A percentile compares a stretch with the other conserved stretches of the same genome.
Conservation (phyloP, 2,329 filamentous ascomycete genomes). For the Fusarium sp. region DNA sequence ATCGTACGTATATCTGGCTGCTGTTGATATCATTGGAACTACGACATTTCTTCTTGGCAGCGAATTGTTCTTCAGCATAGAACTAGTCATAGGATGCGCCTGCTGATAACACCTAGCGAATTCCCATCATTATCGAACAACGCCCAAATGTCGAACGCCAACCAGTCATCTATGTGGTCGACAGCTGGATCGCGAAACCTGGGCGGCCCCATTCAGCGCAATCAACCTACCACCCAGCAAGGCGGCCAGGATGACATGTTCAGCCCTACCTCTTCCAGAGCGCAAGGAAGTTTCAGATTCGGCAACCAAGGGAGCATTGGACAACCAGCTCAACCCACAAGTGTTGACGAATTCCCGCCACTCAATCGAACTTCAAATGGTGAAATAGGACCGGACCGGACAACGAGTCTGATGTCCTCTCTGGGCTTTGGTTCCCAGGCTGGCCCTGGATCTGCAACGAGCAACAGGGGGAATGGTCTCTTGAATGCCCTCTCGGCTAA, state of each 20-base stretch:
- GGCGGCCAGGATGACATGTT: conserved; percentile 63
- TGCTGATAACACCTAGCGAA: conserved; percentile 63
- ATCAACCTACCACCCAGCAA: conserved; percentile 66
- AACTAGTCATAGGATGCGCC: neutral
- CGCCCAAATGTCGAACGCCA: conserved; percentile 64
- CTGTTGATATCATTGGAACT: conserved; percentile 3
- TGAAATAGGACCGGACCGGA: conserved; percentile 69
- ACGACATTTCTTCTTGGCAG: neutral
- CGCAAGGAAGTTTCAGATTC: conserved; percentile 67
- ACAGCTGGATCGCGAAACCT: conserved; percentile 63
- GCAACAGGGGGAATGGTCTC: conserved; percentile 70
- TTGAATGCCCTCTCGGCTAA: conserved; percentile 74
- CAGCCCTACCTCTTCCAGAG: conserved; percentile 58
- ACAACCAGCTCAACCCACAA: conserved; percentile 62
- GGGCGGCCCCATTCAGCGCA: conserved; percentile 64
- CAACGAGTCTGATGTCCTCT: conserved; percentile 65
- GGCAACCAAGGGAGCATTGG: conserved; percentile 61
- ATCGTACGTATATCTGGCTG: conserved; percentile 66
- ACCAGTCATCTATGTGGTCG: conserved; percentile 68
- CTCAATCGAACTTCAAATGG: conserved; percentile 69
- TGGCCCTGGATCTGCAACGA: conserved; percentile 54
- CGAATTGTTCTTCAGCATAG: conserved; percentile 4
- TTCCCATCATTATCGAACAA: conserved; percentile 76
- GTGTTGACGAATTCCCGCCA: conserved; percentile 73
- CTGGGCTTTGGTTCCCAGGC: conserved; percentile 66